Conservation (phyloP, 2,329 filamentous ascomycete genomes). For the Ophiostoma sp. region DNA sequence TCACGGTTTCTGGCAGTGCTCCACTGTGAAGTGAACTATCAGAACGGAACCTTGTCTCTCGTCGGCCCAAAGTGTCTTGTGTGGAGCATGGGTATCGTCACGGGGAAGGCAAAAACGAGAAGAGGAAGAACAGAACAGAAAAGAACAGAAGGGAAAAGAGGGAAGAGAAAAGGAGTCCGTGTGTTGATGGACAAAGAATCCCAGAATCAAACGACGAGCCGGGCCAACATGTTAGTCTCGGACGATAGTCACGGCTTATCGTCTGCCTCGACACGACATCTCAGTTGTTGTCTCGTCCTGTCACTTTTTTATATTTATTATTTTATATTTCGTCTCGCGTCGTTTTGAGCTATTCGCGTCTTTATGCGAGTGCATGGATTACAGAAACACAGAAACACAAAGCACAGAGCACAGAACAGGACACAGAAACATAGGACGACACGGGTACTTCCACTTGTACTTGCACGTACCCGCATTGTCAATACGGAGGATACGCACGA, state of each 20-base stretch:
- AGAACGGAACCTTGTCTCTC: slow-evolving; percentile 2
- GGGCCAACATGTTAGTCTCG: background rate
- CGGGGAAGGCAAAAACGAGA: background rate
- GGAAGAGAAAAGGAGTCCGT: background rate
- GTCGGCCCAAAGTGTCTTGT: background rate
- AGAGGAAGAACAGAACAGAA: background rate
- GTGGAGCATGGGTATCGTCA: slow-evolving; percentile 2
- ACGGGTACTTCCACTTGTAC: background rate
- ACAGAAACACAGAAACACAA: background rate
- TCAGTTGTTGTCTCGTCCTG: background rate
- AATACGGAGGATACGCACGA: slow-evolving; percentile 6
- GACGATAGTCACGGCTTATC: background rate
- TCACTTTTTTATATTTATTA: background rate
- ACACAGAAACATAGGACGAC: background rate
- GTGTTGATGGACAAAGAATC: background rate
- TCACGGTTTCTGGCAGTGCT: background rate
- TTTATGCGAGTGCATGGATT: slow-evolving; percentile 9
- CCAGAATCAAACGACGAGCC: background rate
- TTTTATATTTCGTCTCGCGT: background rate
- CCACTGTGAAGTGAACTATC: background rate
- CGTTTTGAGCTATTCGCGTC: slow-evolving; percentile 1
- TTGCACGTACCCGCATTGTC: background rate
- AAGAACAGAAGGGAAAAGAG: background rate
- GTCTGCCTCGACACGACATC: background rate
- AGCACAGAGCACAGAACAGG: background rate